phyloP scores from a whole-genome alignment of 345 rosid species.

The Combretum micranthum region DNA sequence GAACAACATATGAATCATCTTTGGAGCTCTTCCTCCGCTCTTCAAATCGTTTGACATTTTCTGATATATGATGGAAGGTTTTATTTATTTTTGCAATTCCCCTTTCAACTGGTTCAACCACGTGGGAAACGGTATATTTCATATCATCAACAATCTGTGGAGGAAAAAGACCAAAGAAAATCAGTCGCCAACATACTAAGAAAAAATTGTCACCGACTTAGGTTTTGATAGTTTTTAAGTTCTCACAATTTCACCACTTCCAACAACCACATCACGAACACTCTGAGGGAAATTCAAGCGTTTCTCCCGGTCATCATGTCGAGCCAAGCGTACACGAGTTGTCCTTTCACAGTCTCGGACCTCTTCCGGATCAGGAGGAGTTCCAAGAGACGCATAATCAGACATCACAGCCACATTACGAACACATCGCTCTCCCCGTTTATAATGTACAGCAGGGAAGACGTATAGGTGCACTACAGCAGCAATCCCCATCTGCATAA shows the following conservation, averaged over 20 bases:
- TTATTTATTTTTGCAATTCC: constrained; percentile 84
- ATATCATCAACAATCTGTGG: constrained; percentile 90
- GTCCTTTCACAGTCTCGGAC: constrained; percentile 77
- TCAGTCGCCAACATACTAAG: constrained; percentile 2
- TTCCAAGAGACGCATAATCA: constrained; percentile 82
- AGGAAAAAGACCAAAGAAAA: constrained; percentile 2
- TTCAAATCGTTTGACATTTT: constrained; percentile 74
- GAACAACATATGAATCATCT: constrained; percentile 83
- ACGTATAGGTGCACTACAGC: constrained; percentile 92
- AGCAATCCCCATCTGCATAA: constrained; percentile 87
- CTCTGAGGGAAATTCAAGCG: constrained; percentile 90
- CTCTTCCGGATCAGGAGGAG: constrained; percentile 91
- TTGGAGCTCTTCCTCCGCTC: constrained; percentile 59
- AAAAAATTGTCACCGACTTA: background rate
- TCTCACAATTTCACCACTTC: constrained; percentile 95
- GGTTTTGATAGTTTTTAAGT: no score
- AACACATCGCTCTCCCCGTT: constrained; percentile 99
- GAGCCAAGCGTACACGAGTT: constrained; percentile 49
- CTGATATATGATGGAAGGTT: constrained; percentile 81
- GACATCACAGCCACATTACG: constrained; percentile 94
- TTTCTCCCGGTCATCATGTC: constrained; percentile 64
- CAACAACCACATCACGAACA: constrained; percentile 91
- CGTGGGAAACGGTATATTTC: constrained; percentile 97
- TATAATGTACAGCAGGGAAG: constrained; percentile 88
- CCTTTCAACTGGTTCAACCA: constrained; percentile 96